Conservation (phyloP, 305 asterid species). For the Salvia sclarea region DNA sequence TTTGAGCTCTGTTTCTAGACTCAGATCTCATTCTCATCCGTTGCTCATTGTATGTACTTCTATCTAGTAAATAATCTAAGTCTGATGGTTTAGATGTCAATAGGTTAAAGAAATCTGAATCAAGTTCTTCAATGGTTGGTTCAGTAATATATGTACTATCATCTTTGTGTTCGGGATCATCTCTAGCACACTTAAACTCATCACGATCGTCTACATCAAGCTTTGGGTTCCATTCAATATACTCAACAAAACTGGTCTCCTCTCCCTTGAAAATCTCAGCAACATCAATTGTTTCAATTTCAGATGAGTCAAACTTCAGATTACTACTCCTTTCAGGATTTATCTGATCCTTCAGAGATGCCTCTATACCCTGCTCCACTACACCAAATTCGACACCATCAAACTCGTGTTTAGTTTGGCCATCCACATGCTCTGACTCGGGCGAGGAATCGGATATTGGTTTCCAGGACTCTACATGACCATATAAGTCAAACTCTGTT, state of each 20-base stretch:
- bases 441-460: constrained; percentile 32
- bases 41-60: constrained; percentile 34
- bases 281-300: constrained; percentile 57
- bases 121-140: constrained; percentile 44
- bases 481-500: constrained; percentile 34
- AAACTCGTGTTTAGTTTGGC: constrained; percentile 36
- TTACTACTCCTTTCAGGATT: constrained; percentile 40
- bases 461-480: constrained; percentile 29
- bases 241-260: constrained; percentile 38
- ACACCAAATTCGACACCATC: constrained; percentile 30
- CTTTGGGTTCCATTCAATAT: constrained; percentile 35
- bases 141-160: constrained; percentile 26
- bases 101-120: constrained; percentile 36
- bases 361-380: constrained; percentile 45
- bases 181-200: constrained; percentile 31
- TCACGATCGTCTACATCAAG: constrained; percentile 32
- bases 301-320: constrained; percentile 41
- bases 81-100: constrained; percentile 32
- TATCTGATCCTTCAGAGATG: constrained; percentile 39
- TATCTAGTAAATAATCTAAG: constrained; percentile 30
- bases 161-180: constrained; percentile 33
- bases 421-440: constrained; percentile 37
- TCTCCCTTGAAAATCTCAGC: constrained; percentile 57
- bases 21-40: constrained; percentile 31
- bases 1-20: constrained; percentile 11